These are phyloP conservation scores for Gremmenia infestans DNA, from an alignment of 2,329 filamentous ascomycete genomes.

Conservation along the genomic window DNA sequence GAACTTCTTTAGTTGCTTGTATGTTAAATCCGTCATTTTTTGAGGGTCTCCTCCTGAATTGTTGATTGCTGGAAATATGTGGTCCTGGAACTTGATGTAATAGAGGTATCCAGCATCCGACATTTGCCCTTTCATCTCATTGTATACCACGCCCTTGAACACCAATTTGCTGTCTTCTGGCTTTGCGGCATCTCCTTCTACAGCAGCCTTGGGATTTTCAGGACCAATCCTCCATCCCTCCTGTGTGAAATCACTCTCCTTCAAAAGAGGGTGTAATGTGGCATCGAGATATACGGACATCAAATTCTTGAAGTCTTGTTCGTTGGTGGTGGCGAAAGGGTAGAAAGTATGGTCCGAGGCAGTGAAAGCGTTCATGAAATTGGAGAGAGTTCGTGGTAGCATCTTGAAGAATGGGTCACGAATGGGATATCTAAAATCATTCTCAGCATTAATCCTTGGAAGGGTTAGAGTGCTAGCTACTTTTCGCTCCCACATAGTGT, in stretches of 20 bases:
- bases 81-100: slow-evolving; percentile 92
- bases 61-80: slow-evolving; percentile 89
- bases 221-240: slow-evolving; percentile 96
- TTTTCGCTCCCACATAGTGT: slow-evolving; percentile 94
- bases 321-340: slow-evolving; percentile 94
- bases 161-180: slow-evolving; percentile 64
- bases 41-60: slow-evolving; percentile 96
- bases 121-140: slow-evolving; percentile 99
- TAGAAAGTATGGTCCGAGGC: slow-evolving; percentile 96
- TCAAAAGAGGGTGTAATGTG: slow-evolving; percentile 83
- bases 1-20: slow-evolving; percentile 82
- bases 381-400: slow-evolving; percentile 94
- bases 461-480: slow-evolving; percentile 41
- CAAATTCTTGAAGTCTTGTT: slow-evolving; percentile 91
- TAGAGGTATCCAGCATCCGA: slow-evolving; percentile 95
- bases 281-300: slow-evolving; percentile 96
- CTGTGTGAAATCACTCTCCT: slow-evolving; percentile 88
- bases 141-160: slow-evolving; percentile 98
- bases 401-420: slow-evolving; percentile 99
- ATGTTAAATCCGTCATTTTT: slow-evolving; percentile 92
- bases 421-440: slow-evolving; percentile 72
- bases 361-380: slow-evolving; percentile 99
- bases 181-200: slow-evolving; percentile 37
- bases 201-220: slow-evolving; percentile 64
- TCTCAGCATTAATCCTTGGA: slow-evolving; percentile 27